Conservation (phyloP, 2,329 filamentous ascomycete genomes). For the Clonostachys sp. region DNA sequence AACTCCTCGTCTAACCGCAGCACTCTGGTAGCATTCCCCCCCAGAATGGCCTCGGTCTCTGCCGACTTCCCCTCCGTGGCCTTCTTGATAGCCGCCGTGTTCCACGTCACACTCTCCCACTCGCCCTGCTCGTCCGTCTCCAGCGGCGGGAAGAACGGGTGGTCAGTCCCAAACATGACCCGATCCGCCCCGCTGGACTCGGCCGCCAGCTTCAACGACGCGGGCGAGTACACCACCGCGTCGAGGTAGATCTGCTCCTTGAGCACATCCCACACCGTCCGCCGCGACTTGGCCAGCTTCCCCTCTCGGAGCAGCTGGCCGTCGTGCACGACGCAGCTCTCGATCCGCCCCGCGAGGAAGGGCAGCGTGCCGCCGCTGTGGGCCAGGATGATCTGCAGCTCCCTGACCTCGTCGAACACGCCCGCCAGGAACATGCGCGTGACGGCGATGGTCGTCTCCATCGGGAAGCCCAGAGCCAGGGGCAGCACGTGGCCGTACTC, state of each 20-base stretch:
- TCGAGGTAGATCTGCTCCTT: slow-evolving; percentile 80
- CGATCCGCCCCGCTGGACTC: slow-evolving; percentile 64
- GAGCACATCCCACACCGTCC: slow-evolving; percentile 52
- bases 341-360: slow-evolving; percentile 82
- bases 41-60: slow-evolving; percentile 49
- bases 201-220: slow-evolving; percentile 67
- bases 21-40: slow-evolving; percentile 52
- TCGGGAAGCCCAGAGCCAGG: slow-evolving; percentile 79
- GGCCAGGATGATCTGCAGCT: slow-evolving; percentile 71
- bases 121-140: slow-evolving; percentile 55
- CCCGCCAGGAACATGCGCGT: slow-evolving; percentile 83
- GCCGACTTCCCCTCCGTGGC: slow-evolving; percentile 39
- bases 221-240: slow-evolving; percentile 77
- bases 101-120: slow-evolving; percentile 64
- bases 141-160: slow-evolving; percentile 80
- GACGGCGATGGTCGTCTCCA: slow-evolving; percentile 90
- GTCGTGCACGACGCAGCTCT: slow-evolving; percentile 83
- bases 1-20: slow-evolving; percentile 25
- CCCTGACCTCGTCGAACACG: slow-evolving; percentile 72
- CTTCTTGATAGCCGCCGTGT: slow-evolving; percentile 45
- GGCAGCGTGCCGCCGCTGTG: slow-evolving; percentile 87
- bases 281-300: slow-evolving; percentile 39
- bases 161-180: slow-evolving; percentile 77
- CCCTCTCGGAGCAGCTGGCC: slow-evolving; percentile 65
- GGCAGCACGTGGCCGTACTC: slow-evolving; percentile 87